Evolutionary conservation across 495 filamentous ascomycete species (phyloP).

Genomic region (Tuber microsphaerosporum): DNA sequence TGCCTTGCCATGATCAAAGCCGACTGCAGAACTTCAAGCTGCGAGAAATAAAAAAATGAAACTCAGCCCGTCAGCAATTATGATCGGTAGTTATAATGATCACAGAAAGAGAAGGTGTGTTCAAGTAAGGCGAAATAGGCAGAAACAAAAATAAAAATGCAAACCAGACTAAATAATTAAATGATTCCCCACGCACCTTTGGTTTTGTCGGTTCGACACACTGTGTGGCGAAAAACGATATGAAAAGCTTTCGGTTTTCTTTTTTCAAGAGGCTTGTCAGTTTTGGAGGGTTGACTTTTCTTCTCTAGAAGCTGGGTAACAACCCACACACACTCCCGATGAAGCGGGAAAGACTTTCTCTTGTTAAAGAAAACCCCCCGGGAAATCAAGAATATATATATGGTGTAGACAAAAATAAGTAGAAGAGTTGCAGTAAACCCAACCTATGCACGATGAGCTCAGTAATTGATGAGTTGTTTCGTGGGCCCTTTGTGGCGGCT

Average conservation of each 20-base stretch:
- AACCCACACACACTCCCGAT: not conserved
- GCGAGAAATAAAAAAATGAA: not conserved
- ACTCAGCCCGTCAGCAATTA: not conserved
- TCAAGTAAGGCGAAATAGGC: not conserved
- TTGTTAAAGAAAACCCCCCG: slow-evolving; percentile 1
- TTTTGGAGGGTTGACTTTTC: not conserved
- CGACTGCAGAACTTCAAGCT: not conserved
- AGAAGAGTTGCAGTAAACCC: slow-evolving; percentile 2
- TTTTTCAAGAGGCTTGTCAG: not conserved
- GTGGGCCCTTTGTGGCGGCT: slow-evolving; percentile 33
- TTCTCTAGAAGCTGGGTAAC: not conserved
- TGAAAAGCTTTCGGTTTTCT: not conserved
- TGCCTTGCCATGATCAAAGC: not conserved
- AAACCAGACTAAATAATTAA: not conserved
- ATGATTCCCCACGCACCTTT: not conserved
- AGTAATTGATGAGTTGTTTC: slow-evolving; percentile 33
- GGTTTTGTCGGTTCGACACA: not conserved
- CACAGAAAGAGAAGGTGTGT: not conserved
- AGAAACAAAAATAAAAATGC: not conserved
- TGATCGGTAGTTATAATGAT: not conserved
- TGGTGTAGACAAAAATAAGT: not conserved
- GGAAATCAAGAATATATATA: slow-evolving; percentile 31
- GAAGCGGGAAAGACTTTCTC: not conserved
- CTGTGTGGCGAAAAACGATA: not conserved
- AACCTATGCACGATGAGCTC: slow-evolving; percentile 37